Percentiles rank a stretch among this genome's conserved stretches.
These are phyloP conservation scores for Penicillium sp. DNA, from an alignment of 2,329 filamentous ascomycete genomes.

Conservation along the genomic window DNA sequence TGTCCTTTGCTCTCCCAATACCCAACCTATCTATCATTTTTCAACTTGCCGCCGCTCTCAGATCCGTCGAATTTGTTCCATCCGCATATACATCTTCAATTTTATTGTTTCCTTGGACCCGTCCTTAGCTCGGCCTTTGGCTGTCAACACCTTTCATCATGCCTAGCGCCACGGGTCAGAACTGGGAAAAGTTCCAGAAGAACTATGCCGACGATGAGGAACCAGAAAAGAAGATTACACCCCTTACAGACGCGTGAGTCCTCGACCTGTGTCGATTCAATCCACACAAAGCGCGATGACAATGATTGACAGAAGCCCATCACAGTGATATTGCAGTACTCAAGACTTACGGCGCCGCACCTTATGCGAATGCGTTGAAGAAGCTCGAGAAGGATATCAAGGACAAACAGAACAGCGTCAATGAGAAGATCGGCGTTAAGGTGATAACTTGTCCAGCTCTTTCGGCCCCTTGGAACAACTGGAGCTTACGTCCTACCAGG, in stretches of 20 bases:
- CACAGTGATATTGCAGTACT: constrained; percentile 95
- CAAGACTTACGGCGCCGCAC: constrained; percentile 97
- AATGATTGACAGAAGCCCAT: constrained; percentile 30
- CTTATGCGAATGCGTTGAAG: constrained; percentile 89
- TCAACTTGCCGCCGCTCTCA: constrained; percentile 3
- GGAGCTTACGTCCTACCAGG: constrained; percentile 51
- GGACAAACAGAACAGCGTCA: constrained; percentile 95
- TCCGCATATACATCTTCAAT: constrained; percentile 3
- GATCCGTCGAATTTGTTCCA: background rate
- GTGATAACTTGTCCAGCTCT: constrained; percentile 23
- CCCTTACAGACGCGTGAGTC: constrained; percentile 88
- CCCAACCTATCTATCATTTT: constrained; percentile 21
- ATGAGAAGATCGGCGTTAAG: constrained; percentile 85
- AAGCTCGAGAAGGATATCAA: constrained; percentile 99
- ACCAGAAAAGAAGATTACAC: constrained; percentile 99
- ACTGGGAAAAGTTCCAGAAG: constrained; percentile 99
- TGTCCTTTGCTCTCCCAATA: constrained; percentile 15
- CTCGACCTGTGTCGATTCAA: background rate
- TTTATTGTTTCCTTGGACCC: constrained; percentile 3
- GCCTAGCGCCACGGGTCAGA: constrained; percentile 90
- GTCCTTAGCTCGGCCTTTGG: constrained; percentile 20
- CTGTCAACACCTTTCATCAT: constrained; percentile 50
- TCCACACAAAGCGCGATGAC: background rate
- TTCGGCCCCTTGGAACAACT: constrained; percentile 11
- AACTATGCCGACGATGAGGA: constrained; percentile 94